Conservation (phyloP, 768 basidiomycete species). For the Coprinellus micaceus region DNA sequence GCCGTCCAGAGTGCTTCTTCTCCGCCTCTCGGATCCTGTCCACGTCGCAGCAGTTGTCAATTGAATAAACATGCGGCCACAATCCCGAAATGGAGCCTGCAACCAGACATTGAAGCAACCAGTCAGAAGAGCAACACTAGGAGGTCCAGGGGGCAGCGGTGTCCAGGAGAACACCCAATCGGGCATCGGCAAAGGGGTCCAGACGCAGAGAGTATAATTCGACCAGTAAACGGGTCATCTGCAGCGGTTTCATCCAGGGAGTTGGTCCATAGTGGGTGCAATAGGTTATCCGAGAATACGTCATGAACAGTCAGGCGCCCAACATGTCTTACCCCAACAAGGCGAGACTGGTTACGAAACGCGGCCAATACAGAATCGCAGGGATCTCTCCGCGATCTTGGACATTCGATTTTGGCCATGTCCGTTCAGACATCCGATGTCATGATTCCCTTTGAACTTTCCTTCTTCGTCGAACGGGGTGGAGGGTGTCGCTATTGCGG, state of each 20-base stretch:
- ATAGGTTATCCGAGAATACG: too few relatives aligned
- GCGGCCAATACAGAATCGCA: neutral
- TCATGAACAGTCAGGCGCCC: slow-evolving; percentile 1
- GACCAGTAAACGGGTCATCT: neutral
- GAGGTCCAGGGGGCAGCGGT: neutral
- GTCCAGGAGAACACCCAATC: neutral
- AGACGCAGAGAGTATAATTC: neutral
- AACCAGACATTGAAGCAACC: neutral
- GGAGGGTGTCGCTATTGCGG: neutral
- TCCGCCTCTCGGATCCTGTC: slow-evolving; percentile 1
- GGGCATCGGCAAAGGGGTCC: neutral
- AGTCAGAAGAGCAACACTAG: neutral
- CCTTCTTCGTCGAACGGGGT: slow-evolving; percentile 9
- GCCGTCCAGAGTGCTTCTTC: neutral
- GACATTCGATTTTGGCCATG: neutral
- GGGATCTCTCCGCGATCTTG: neutral
- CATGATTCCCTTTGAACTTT: slow-evolving; percentile 6
- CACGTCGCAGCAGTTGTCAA: too few relatives aligned
- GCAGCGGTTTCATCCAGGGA: neutral
- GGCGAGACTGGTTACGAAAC: neutral
- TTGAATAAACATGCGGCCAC: neutral
- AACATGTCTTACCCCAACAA: neutral
- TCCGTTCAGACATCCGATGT: neutral
- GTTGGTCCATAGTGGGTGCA: neutral
- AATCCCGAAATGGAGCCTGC: neutral